Conservation (phyloP, 805 yeast species). For the Lipomyces chichibuensis region DNA sequence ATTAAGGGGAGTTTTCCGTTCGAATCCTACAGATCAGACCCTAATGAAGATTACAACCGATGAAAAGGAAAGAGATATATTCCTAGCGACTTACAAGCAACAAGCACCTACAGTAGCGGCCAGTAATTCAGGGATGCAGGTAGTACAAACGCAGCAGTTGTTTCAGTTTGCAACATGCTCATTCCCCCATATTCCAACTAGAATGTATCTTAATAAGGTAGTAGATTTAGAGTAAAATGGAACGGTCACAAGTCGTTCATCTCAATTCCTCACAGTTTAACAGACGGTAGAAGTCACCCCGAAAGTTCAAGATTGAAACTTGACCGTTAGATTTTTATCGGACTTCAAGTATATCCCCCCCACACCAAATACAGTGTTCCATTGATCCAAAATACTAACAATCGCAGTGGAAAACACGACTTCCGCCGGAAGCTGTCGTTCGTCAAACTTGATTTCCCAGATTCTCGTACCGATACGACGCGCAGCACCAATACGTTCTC, state of each 20-base stretch:
- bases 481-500: conserved; percentile 65
- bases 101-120: background rate
- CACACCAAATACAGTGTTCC: conserved; percentile 63
- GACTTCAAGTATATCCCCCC: conserved; percentile 55
- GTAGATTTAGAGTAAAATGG: background rate
- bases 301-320: conserved; percentile 2
- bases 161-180: background rate
- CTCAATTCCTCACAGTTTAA: background rate
- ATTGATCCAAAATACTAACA: conserved; percentile 64
- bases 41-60: too few species aligned
- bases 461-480: conserved; percentile 58
- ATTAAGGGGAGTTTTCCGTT: too few species aligned
- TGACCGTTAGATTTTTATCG: conserved; percentile 20
- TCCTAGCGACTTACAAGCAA: background rate
- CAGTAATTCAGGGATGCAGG: background rate
- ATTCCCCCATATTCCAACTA: background rate
- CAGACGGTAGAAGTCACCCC: background rate
- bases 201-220: background rate
- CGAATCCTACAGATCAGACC: too few species aligned
- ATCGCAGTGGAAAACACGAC: conserved; percentile 63
- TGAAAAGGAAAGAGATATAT: background rate
- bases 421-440: conserved; percentile 58
- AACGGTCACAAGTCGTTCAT: background rate
- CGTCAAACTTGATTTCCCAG: conserved; percentile 59
- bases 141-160: background rate